Percentiles rank a stretch among this genome's conserved stretches.
These are phyloP conservation scores for Coniella lustricola DNA, from an alignment of 2,329 filamentous ascomycete genomes.

Conservation along the genomic window DNA sequence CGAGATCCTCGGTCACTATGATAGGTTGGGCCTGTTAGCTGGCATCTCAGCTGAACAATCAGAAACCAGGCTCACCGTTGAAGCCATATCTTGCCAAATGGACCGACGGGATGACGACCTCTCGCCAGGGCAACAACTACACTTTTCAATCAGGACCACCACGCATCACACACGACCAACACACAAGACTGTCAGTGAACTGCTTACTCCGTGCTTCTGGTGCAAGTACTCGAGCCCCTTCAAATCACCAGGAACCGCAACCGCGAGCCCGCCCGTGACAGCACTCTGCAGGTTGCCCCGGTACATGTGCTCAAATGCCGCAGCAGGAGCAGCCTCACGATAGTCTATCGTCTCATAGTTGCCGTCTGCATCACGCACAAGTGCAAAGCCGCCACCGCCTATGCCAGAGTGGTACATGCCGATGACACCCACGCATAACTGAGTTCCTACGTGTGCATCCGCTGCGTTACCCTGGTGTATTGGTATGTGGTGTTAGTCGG, in stretches of 20 bases:
- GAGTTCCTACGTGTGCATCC: constrained; percentile 67
- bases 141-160: background rate
- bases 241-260: constrained; percentile 66
- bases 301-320: constrained; percentile 81
- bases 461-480: constrained; percentile 61
- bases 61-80: constrained; percentile 25
- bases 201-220: constrained; percentile 54
- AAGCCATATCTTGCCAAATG: constrained; percentile 69
- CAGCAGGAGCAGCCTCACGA: constrained; percentile 77
- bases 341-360: constrained; percentile 84
- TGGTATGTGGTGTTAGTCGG: background rate
- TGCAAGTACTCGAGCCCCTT: constrained; percentile 76
- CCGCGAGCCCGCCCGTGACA: constrained; percentile 64
- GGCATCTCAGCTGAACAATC: constrained; percentile 19
- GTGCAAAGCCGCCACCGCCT: constrained; percentile 85
- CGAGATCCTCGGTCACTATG: constrained; percentile 63
- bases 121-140: constrained; percentile 57
- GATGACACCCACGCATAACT: constrained; percentile 68
- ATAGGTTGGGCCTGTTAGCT: no score
- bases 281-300: constrained; percentile 60
- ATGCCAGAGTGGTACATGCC: constrained; percentile 77
- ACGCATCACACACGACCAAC: background rate
- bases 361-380: constrained; percentile 67
- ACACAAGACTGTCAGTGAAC: background rate
- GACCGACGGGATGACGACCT: constrained; percentile 67